These are phyloP conservation scores for Pterula multifida DNA, from an alignment of 1,284 basidiomycete species.

Conservation along the genomic window DNA sequence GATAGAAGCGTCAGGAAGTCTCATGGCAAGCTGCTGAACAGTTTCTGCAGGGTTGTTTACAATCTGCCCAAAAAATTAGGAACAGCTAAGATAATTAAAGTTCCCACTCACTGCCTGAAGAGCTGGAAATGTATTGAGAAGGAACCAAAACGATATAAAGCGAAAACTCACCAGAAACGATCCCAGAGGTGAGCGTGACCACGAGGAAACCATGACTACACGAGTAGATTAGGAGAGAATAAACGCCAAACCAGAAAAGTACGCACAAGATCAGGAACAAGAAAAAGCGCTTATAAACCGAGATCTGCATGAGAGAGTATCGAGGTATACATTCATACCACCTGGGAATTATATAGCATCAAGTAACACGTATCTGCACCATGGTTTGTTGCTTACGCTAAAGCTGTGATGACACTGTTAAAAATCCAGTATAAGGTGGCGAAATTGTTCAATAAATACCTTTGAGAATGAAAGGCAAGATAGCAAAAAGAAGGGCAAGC, in stretches of 20 bases:
- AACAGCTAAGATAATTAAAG: not conserved
- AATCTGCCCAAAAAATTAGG: slow-evolving; percentile 18
- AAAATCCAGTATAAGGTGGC: not conserved
- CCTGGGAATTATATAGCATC: slow-evolving; percentile 30
- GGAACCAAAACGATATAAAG: too few relatives aligned
- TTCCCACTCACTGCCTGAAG: slow-evolving; percentile 15
- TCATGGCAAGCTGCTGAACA: slow-evolving; percentile 39
- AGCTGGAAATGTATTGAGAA: too few relatives aligned
- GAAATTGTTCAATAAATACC: slow-evolving; percentile 22
- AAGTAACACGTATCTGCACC: not conserved
- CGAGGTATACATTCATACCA: slow-evolving; percentile 67
- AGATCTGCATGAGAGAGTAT: slow-evolving; percentile 59
- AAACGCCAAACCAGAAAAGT: not conserved
- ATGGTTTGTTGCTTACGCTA: not conserved
- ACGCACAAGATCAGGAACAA: slow-evolving; percentile 62
- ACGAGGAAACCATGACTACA: slow-evolving; percentile 51
- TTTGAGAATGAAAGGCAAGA: slow-evolving; percentile 59
- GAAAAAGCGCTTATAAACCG: slow-evolving; percentile 67
- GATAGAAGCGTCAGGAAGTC: slow-evolving; percentile 60
- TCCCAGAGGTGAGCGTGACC: slow-evolving; percentile 54
- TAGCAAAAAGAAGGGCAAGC: slow-evolving; percentile 55
- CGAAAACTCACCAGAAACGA: slow-evolving; percentile 28
- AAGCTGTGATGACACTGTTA: not conserved
- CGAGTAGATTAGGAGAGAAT: not conserved
- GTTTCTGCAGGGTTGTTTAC: slow-evolving; percentile 38